A percentile compares a stretch with the other conserved stretches of the same genome.
Conservation (phyloP, 1,284 basidiomycete genomes). For the Lentinula novae-zelandiae region DNA sequence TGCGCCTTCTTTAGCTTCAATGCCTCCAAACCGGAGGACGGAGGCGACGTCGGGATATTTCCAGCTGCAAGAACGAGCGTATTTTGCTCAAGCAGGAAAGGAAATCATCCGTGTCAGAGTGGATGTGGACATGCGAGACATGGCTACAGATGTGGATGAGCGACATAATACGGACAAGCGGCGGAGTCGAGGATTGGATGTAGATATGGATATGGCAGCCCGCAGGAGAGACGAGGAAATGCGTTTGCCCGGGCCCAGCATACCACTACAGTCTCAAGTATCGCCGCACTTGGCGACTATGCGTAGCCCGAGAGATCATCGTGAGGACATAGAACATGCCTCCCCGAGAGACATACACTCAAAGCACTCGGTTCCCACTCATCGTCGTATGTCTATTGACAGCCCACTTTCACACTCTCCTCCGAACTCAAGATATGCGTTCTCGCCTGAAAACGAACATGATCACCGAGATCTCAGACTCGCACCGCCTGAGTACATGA, state of each 20-base stretch:
- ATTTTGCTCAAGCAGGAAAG: conserved; percentile 69
- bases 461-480: conserved; percentile 19
- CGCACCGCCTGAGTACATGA: conserved; percentile 22
- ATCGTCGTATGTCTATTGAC: conserved; percentile 15
- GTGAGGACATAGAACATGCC: not conserved
- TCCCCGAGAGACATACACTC: not conserved
- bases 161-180: conserved; percentile 1
- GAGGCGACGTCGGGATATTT: conserved; percentile 69
- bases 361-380: conserved; percentile 21
- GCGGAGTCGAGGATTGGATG: not conserved
- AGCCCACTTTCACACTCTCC: conserved; percentile 20
- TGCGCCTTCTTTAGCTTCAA: conserved; percentile 49
- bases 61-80: conserved; percentile 66
- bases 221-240: not conserved
- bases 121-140: conserved; percentile 48
- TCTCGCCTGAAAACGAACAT: conserved; percentile 26
- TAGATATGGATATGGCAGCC: not conserved
- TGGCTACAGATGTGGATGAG: conserved; percentile 14
- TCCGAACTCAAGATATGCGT: conserved; percentile 35
- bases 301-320: conserved; percentile 5
- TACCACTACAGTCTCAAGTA: conserved; percentile 6
- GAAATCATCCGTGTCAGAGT: conserved; percentile 70
- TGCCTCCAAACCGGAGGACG: conserved; percentile 24
- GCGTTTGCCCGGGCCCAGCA: conserved; percentile 6
- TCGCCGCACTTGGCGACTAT: conserved; percentile 5